A percentile compares a stretch with the other conserved stretches of the same genome.
Conservation (phyloP, 192 early-diverging fungal species). For the Rhizophlyctis rosea region DNA sequence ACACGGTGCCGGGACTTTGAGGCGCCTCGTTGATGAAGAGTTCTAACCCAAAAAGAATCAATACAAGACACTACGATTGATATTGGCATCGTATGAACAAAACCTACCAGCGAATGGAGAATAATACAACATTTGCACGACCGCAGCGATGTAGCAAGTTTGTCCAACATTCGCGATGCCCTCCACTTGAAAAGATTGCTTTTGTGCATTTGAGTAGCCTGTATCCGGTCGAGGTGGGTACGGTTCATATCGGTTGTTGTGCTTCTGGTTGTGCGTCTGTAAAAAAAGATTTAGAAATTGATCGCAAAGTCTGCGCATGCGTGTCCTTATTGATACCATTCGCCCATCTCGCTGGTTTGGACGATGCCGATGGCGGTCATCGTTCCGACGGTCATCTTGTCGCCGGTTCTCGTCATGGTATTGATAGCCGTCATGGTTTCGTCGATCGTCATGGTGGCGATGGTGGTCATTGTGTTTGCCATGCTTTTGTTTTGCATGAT, state of each 20-base stretch:
- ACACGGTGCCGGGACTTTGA: too few relatives aligned
- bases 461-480: not conserved
- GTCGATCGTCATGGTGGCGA: not conserved
- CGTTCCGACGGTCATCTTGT: not conserved
- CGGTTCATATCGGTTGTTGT: not conserved
- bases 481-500: too few relatives aligned
- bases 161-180: constrained; percentile 62
- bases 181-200: constrained; percentile 15
- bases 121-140: constrained; percentile 63
- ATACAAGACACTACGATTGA: too few relatives aligned
- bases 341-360: not conserved
- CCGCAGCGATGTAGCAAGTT: constrained; percentile 63
- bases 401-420: not conserved
- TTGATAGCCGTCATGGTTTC: not conserved
- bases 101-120: constrained; percentile 51
- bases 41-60: too few relatives aligned
- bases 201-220: not conserved
- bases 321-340: too few relatives aligned
- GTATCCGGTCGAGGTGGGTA: not conserved
- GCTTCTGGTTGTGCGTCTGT: too few relatives aligned
- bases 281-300: not conserved
- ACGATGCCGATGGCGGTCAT: not conserved
- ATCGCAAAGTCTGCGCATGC: not conserved
- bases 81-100: too few relatives aligned
- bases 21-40: too few relatives aligned